A percentile compares a stretch with the other conserved stretches of the same genome.
These are phyloP conservation scores for Sphagnum magellanicum DNA, from an alignment of 228 moss, liverwort and hornwort species.

Conservation along the genomic window DNA sequence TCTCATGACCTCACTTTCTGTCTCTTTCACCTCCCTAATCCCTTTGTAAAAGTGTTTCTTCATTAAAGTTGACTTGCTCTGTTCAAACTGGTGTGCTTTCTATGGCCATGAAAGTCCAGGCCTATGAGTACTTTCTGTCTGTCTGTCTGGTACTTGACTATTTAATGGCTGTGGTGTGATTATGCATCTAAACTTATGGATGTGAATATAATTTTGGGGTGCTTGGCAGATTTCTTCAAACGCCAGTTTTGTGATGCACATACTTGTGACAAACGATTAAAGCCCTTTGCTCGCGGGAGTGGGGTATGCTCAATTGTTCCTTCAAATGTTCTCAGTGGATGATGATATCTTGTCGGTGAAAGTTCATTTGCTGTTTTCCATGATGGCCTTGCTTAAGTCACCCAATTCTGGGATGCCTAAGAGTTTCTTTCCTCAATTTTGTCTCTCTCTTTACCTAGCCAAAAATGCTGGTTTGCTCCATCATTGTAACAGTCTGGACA, in stretches of 20 bases:
- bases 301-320: slow-evolving; percentile 45
- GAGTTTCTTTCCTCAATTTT: background rate
- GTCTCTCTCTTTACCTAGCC: background rate
- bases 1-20: too few species aligned
- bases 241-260: slow-evolving; percentile 90
- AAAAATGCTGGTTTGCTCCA: background rate
- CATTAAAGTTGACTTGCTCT: background rate
- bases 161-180: too few species aligned
- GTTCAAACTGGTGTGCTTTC: background rate
- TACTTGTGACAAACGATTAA: slow-evolving; percentile 53
- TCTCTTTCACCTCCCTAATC: too few species aligned
- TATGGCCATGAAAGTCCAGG: background rate
- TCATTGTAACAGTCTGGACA: background rate
- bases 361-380: too few species aligned
- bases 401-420: background rate
- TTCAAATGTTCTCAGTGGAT: background rate
- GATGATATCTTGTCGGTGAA: too few species aligned
- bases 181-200: too few species aligned
- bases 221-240: slow-evolving; percentile 76
- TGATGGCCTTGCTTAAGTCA: too few species aligned
- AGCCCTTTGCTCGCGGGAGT: slow-evolving; percentile 76
- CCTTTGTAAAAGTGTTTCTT: background rate
- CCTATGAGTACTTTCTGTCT: background rate
- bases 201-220: too few species aligned
- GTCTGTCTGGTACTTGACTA: background rate